Evolutionary conservation across 306 rosid genomes (phyloP).

Genomic region (Pyrus bretschneideri): DNA sequence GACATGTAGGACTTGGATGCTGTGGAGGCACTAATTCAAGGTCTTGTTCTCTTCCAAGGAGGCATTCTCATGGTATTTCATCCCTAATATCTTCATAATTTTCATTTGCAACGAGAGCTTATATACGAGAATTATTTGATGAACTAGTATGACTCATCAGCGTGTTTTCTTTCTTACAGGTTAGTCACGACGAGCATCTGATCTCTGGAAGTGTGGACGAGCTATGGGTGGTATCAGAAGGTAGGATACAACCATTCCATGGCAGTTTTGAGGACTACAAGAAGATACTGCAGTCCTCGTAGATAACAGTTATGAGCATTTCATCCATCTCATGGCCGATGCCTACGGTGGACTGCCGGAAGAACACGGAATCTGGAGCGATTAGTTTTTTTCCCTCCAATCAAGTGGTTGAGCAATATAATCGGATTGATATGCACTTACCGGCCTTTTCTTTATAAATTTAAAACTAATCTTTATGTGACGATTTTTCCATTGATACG

Average conservation of each 20-base stretch:
- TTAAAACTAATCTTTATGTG: neutral
- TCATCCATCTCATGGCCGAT: neutral
- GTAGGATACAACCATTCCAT: constrained; percentile 69
- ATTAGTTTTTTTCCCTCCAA: neutral
- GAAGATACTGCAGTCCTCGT: constrained; percentile 69
- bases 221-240: constrained; percentile 90
- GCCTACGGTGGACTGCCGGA: neutral
- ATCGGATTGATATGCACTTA: neutral
- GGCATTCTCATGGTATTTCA: constrained; percentile 92
- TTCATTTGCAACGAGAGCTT: neutral
- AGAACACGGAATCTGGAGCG: neutral
- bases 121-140: neutral
- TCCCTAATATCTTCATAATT: neutral
- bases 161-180: constrained; percentile 45
- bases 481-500: neutral
- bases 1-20: constrained; percentile 90
- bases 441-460: neutral
- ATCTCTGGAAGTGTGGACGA: constrained; percentile 99
- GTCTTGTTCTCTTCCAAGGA: constrained; percentile 96
- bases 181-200: constrained; percentile 96
- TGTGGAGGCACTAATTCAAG: constrained; percentile 98
- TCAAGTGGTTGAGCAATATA: neutral
- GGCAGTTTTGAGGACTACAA: constrained; percentile 88
- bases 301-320: constrained; percentile 4
- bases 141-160: neutral